Evolutionary conservation across 768 basidiomycete genomes (phyloP).

Genomic region (Dioszegia hungarica): DNA sequence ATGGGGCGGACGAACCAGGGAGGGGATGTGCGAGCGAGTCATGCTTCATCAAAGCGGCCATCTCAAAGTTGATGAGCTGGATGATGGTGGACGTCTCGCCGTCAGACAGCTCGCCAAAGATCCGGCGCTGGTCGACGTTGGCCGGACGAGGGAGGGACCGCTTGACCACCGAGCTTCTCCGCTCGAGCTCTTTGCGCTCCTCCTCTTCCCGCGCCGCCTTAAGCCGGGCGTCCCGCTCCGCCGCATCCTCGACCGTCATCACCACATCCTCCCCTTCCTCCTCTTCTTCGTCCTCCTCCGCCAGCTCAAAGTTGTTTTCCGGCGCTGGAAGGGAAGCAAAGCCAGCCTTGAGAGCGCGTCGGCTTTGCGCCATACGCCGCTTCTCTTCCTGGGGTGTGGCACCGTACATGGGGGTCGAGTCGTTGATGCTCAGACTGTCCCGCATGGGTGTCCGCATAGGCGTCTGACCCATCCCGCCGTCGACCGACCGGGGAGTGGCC

Average conservation of each 20-base stretch:
- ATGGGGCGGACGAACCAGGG: constrained; percentile 76
- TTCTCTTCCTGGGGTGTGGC: constrained; percentile 75
- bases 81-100: constrained; percentile 55
- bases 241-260: constrained; percentile 76
- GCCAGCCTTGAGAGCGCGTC: constrained; percentile 70
- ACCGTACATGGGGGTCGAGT: constrained; percentile 54
- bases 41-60: constrained; percentile 73
- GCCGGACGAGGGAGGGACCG: constrained; percentile 77
- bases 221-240: constrained; percentile 77
- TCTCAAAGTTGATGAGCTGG: constrained; percentile 68
- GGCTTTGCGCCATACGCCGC: constrained; percentile 60
- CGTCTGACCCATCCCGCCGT: constrained; percentile 55
- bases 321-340: constrained; percentile 83
- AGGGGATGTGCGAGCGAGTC: constrained; percentile 83
- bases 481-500: constrained; percentile 56
- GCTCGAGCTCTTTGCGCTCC: constrained; percentile 70
- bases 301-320: constrained; percentile 94
- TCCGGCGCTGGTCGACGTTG: constrained; percentile 65
- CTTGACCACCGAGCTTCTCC: constrained; percentile 76
- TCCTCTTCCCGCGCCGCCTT: constrained; percentile 67
- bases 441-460: constrained; percentile 92
- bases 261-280: constrained; percentile 48
- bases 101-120: constrained; percentile 59
- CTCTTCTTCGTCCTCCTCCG: constrained; percentile 78
- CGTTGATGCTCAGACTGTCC: constrained; percentile 86